A percentile compares a stretch with the other conserved stretches of the same genome.
phyloP scores from a whole-genome alignment of 345 rosid genomes.

The Gossypium longicalyx region DNA sequence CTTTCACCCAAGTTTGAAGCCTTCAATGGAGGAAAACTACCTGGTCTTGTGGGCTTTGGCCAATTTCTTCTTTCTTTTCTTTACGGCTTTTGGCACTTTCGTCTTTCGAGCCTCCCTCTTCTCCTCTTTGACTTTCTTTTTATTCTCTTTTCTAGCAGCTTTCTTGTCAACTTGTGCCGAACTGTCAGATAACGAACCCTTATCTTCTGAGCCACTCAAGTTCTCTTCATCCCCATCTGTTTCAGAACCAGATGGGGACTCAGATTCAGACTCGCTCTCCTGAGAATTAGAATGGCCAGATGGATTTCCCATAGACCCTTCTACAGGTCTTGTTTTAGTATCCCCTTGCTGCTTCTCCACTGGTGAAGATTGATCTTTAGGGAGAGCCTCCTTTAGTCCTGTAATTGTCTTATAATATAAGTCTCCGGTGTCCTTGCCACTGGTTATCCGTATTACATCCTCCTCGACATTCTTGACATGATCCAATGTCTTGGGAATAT shows the following conservation, averaged over 20 bases:
- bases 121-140: conserved; percentile 95
- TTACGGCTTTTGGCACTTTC: conserved; percentile 79
- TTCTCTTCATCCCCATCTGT: conserved; percentile 37
- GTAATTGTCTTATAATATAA: conserved; percentile 79
- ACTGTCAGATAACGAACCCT: conserved; percentile 16
- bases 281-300: conserved; percentile 12
- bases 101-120: conserved; percentile 83
- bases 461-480: conserved; percentile 70
- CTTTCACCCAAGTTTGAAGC: neutral
- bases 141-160: conserved; percentile 90
- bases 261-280: conserved; percentile 25
- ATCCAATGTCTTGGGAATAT: conserved; percentile 81
- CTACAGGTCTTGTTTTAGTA: conserved; percentile 13
- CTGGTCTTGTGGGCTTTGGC: conserved; percentile 46
- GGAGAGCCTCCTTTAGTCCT: conserved; percentile 69
- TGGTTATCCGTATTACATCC: conserved; percentile 63
- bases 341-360: conserved; percentile 19
- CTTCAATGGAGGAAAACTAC: conserved; percentile 15
- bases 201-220: conserved; percentile 34
- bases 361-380: conserved; percentile 23
- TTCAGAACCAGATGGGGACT: conserved; percentile 25
- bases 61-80: conserved; percentile 84
- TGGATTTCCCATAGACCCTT: conserved; percentile 13
- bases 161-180: conserved; percentile 44
- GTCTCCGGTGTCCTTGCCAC: conserved; percentile 74